Percentiles rank a stretch among this genome's conserved stretches.
Evolutionary conservation across 495 filamentous ascomycete genomes (phyloP).

Genomic region (Lepraria neglecta): DNA sequence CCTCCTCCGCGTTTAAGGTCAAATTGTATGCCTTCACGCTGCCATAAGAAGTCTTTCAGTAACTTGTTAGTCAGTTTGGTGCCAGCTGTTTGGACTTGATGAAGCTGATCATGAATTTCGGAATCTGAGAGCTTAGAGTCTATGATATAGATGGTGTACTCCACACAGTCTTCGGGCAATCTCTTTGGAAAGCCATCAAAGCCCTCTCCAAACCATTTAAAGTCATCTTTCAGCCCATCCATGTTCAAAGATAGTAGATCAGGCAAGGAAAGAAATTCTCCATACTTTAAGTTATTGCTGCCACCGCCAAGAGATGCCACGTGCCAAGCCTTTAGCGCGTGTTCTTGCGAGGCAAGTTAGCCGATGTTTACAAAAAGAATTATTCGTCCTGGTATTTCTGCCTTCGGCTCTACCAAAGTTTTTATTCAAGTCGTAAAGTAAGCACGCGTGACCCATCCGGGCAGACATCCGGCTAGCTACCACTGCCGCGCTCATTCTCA

Average conservation of each 20-base stretch:
- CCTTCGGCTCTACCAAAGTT: background rate
- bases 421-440: background rate
- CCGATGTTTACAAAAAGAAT: no score
- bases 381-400: background rate
- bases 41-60: slow-evolving; percentile 88
- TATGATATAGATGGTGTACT: slow-evolving; percentile 75
- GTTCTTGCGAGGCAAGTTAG: slow-evolving; percentile 5
- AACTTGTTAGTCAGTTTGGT: slow-evolving; percentile 54
- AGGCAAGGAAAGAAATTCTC: background rate
- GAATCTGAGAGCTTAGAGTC: slow-evolving; percentile 44
- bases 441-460: background rate
- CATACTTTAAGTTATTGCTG: background rate
- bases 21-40: slow-evolving; percentile 69
- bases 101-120: slow-evolving; percentile 54
- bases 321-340: background rate
- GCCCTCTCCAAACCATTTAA: slow-evolving; percentile 38
- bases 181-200: slow-evolving; percentile 24
- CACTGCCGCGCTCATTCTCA: background rate
- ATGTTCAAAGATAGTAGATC: slow-evolving; percentile 16
- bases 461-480: no score
- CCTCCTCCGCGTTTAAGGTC: slow-evolving; percentile 55
- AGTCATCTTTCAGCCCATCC: slow-evolving; percentile 33
- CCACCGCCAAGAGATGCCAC: background rate
- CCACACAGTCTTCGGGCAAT: slow-evolving; percentile 79
- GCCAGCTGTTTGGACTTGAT: slow-evolving; percentile 62